Evolutionary conservation across 805 yeast genomes (phyloP), one percentile per base, ranked within the genome.

Genomic region (Yueomyces sp.): DNA sequence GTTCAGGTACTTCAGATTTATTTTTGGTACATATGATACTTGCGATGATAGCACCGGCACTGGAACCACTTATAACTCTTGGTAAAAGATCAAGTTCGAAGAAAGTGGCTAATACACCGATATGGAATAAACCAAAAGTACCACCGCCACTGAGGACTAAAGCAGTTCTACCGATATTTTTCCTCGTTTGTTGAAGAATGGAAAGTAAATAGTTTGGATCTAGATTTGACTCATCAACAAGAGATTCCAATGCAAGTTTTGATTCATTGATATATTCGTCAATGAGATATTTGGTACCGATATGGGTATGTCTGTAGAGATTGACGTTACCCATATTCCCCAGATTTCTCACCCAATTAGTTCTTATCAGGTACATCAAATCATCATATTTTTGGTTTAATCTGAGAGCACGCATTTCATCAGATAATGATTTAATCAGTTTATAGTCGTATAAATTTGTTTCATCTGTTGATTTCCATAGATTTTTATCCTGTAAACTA

Each of bases 41-140:
- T 8, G 96, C 96, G 41, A 90, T 78, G 41, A 90, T 87, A 0
- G 95, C 86, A 19, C 98, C 98, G 0, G 96, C 94, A 26, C 95
- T 84, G 12, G 94, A 81, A 1, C 98, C 98, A 39, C 94, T 81
- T 12, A 90, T 76, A 37, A 90, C 84, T 40, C 84, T 72, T 0
- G 98, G 98, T 29, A 88, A 65, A 28, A 87, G 67, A 42, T 80
- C 79, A 44, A 74, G 70, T 52, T 84, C 90, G 38, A 81, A 62
- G 30, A 90, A 67, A 2, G 90, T 83, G 5, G 84, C 76, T 40
- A 88, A 65, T 0, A 90, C 95, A 1, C 98, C 98, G 46, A 86
- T 82, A 50, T 88, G 96, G 47, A 87, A 77, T 42, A 88, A 63
- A 0, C 96, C 97, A 66, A 88, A 84, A 11, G 94, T 82, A 3